Evolutionary conservation across 768 basidiomycete species (phyloP).

Genomic region (Amanita muscaria): DNA sequence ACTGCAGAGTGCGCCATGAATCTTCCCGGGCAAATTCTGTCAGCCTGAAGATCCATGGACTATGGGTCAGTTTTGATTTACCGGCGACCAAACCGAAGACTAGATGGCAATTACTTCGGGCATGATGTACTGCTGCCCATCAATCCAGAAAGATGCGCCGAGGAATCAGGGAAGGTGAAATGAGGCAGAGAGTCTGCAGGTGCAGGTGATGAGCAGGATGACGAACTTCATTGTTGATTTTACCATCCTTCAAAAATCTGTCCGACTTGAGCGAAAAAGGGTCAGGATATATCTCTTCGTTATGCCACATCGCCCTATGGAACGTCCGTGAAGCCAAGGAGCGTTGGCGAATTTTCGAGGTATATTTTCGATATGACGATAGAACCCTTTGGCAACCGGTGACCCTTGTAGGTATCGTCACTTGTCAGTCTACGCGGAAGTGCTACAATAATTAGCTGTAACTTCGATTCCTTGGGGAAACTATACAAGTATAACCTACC

Average conservation of each 20-base stretch:
- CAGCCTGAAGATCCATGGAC: too few species aligned
- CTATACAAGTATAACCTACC: slow-evolving; percentile 14
- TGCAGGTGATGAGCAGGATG: slow-evolving; percentile 11
- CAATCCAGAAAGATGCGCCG: too few species aligned
- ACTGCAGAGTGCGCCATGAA: slow-evolving; percentile 9
- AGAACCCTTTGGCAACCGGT: slow-evolving; percentile 34
- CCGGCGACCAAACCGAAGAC: slow-evolving; percentile 15
- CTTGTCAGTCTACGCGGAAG: slow-evolving; percentile 24
- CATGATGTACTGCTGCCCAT: too few species aligned
- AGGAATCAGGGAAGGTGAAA: too few species aligned
- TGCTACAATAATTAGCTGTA: slow-evolving; percentile 11
- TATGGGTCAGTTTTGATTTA: not conserved
- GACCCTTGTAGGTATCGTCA: slow-evolving; percentile 39
- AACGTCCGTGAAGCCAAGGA: not conserved
- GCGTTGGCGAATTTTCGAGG: too few species aligned
- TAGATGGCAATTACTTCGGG: too few species aligned
- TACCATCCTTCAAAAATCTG: slow-evolving; percentile 11
- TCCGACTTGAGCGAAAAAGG: slow-evolving; percentile 13
- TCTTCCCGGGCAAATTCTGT: slow-evolving; percentile 11
- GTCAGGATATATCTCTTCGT: slow-evolving; percentile 12
- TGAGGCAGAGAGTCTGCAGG: too few species aligned
- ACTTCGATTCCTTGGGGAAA: not conserved
- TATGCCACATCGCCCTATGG: slow-evolving; percentile 12
- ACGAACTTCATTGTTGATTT: slow-evolving; percentile 7
- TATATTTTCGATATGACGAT: slow-evolving; percentile 27